Conservation (phyloP, 2,329 filamentous ascomycete genomes). For the Conoideocrella luteorostrata region DNA sequence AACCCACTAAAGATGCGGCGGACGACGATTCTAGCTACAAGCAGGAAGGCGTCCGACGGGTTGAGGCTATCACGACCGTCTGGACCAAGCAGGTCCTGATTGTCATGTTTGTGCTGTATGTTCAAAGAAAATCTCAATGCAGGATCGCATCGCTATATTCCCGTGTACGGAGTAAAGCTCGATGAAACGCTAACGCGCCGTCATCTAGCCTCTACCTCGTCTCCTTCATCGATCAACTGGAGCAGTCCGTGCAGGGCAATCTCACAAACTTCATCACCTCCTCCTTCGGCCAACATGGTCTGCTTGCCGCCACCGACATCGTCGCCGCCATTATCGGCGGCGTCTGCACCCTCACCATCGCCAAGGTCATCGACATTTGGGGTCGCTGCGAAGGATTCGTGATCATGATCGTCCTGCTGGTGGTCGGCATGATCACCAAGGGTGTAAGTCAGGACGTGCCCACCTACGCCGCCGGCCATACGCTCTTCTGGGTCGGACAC, state of each 20-base stretch:
- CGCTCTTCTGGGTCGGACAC: conserved; percentile 58
- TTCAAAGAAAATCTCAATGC: neutral
- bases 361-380: conserved; percentile 44
- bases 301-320: conserved; percentile 60
- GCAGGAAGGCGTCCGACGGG: conserved; percentile 30
- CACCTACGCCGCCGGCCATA: conserved; percentile 54
- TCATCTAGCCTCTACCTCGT: conserved; percentile 31
- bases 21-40: conserved; percentile 17
- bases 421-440: conserved; percentile 56
- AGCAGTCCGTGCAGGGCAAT: conserved; percentile 34
- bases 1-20: conserved; percentile 1
- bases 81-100: conserved; percentile 30
- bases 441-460: conserved; percentile 51
- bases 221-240: conserved; percentile 29
- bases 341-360: conserved; percentile 33
- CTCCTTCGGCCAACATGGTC: conserved; percentile 55
- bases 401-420: conserved; percentile 34
- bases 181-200: neutral
- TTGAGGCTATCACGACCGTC: conserved; percentile 32
- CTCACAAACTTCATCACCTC: conserved; percentile 61
- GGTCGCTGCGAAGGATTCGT: conserved; percentile 41
- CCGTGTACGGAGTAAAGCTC: too few relatives aligned
- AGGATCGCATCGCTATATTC: too few relatives aligned
- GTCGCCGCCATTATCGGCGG: conserved; percentile 43
- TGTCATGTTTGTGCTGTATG: conserved; percentile 31